Conservation (phyloP, 208 protist genomes). For the Acanthamoeba castellanii region DNA sequence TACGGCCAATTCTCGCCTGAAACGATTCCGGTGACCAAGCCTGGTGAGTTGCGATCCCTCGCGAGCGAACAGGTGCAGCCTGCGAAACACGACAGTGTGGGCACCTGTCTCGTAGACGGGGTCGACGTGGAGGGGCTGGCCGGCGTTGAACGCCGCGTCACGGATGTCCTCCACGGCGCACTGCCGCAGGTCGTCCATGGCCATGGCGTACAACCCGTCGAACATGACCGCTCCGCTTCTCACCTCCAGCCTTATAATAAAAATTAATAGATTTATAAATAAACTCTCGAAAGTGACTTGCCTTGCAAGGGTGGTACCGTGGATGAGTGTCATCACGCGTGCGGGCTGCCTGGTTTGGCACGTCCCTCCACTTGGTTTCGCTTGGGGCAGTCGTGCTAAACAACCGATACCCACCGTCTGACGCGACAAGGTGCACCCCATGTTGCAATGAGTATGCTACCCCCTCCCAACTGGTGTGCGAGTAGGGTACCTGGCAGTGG, state of each 20-base stretch:
- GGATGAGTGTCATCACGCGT: too few species aligned
- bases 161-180: not conserved
- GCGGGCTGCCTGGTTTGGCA: too few species aligned
- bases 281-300: too few species aligned
- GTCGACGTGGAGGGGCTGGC: not conserved
- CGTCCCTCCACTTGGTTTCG: too few species aligned
- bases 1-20: slow-evolving; percentile 47
- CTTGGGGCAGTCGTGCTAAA: not conserved
- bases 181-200: slow-evolving; percentile 20
- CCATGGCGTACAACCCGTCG: slow-evolving; percentile 12
- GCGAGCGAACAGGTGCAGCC: too few species aligned
- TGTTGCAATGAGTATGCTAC: too few species aligned
- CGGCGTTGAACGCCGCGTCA: slow-evolving; percentile 4
- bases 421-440: too few species aligned
- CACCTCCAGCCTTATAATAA: not conserved
- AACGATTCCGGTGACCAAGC: too few species aligned
- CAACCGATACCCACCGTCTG: not conserved
- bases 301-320: too few species aligned
- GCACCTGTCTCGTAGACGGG: slow-evolving; percentile 44
- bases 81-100: too few species aligned
- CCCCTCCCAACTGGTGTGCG: not conserved
- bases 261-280: too few species aligned
- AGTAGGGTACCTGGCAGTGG: not conserved
- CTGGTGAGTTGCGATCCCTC: too few species aligned
- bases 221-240: not conserved